Base-by-base conservation (phyloP, 139 green algal genomes). In the Asterochloris erici region DNA sequence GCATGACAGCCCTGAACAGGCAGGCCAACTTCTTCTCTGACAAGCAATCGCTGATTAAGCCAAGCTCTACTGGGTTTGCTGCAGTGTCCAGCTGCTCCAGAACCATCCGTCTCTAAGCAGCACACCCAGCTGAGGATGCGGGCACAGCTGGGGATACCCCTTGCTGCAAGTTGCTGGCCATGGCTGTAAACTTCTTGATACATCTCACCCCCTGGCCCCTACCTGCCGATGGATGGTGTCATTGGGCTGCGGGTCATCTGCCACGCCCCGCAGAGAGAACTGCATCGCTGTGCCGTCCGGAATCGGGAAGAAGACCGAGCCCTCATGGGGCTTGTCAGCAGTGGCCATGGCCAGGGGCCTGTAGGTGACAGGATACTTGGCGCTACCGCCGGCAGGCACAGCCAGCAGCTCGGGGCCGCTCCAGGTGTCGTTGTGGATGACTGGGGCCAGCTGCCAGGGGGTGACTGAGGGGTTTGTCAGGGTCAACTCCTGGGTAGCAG, bases 231-330 rank as follows among this genome's bases (percentile, higher is more conserved):
- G 85, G 19, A 95, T 47, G 19, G 47, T 87, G 74, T 84, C 92
- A 70, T 86, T 85, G 12, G 90, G 74, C 54, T 88, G 75, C 0
- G 93, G 93, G n/a, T 78, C 76, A 15, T 84, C 76, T 0, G 91
- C 88, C 1, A 87, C 68, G 19, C 91, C 91, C 62, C 78, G 19
- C 28, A 94, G 86, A 54, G 85, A 83, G 89, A 94, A 93, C 81
- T 96, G 85, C 78, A 94, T 84, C 0, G 87, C 93, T 12, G 86
- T 91, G 76, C 93, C 93, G 77, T 97, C 92, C 17, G 92, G 93
- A 28, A 96, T 91, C 69, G 92, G 91, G 86, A 97, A 95, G 87
- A 96, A 96, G 15, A 95, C 86, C 23, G 83, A 90, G 74, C 92
- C 92, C 64, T 93, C 87, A 78, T 96, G 91, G 21, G 88, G 88